Conservation (phyloP, 2,329 filamentous ascomycete genomes). For the Fusarium buxicola region DNA sequence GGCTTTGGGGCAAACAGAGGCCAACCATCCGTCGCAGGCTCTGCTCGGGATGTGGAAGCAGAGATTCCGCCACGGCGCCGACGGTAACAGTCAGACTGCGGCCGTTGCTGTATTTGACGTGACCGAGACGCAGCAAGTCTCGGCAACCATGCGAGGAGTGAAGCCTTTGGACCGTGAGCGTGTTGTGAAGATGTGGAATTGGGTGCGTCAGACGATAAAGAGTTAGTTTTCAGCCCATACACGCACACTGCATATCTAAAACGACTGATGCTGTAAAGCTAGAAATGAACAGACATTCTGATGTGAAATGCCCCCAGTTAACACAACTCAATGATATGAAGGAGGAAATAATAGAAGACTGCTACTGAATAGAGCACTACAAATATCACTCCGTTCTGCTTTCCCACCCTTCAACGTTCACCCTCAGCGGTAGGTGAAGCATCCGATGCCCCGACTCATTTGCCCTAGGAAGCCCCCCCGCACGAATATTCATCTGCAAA, state of each 20-base stretch:
- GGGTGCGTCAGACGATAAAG: slow-evolving; percentile 26
- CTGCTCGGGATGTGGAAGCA: slow-evolving; percentile 41
- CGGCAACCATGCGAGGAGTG: slow-evolving; percentile 18
- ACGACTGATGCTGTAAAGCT: too few relatives aligned
- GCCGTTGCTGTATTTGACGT: slow-evolving; percentile 19
- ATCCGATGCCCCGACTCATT: slow-evolving; percentile 48
- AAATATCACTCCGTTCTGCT: too few relatives aligned
- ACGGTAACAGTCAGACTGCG: accelerated
- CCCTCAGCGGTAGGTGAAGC: slow-evolving; percentile 51
- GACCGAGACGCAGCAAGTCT: slow-evolving; percentile 7
- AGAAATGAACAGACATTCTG: too few relatives aligned
- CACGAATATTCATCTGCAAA: slow-evolving; percentile 65
- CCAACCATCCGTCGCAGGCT: slow-evolving; percentile 37
- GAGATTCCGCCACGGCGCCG: not conserved
- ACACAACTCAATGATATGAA: too few relatives aligned
- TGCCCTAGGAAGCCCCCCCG: slow-evolving; percentile 55
- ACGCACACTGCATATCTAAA: too few relatives aligned
- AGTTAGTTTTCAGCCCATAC: not conserved
- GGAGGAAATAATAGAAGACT: too few relatives aligned
- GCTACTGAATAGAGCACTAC: too few relatives aligned
- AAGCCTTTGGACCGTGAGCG: slow-evolving; percentile 27
- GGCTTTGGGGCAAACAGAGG: not conserved
- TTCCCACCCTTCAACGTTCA: too few relatives aligned
- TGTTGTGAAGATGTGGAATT: slow-evolving; percentile 39
- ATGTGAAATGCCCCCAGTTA: too few relatives aligned